phyloP scores from a whole-genome alignment of 108 stramenopile genomes.

The Aureococcus anophagefferens region DNA sequence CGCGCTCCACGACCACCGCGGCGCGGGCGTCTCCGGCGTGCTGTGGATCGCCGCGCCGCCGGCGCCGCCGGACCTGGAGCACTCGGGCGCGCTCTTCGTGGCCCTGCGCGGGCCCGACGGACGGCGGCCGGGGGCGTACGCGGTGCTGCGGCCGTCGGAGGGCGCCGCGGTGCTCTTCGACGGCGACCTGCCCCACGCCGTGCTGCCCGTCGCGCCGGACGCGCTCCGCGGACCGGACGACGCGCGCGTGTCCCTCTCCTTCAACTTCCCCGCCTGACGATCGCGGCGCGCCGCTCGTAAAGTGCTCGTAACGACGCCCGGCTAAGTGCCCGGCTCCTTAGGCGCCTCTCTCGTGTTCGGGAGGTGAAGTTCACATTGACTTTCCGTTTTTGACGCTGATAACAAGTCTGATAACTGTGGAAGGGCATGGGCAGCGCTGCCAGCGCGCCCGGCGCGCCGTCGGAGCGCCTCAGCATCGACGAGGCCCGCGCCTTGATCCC shows the following conservation, averaged over 20 bases:
- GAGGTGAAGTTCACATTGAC: no score
- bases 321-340: no score
- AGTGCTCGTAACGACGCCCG: no score
- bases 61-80: not conserved
- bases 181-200: not conserved
- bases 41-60: not conserved
- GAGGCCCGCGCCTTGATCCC: no score
- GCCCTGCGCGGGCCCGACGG: not conserved
- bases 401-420: no score
- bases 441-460: no score
- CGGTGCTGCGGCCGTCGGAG: not conserved
- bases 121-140: not conserved
- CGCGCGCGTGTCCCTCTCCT: not conserved
- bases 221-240: not conserved
- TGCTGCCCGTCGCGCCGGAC: not conserved
- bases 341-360: no score
- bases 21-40: not conserved
- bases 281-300: no score
- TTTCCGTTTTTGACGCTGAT: no score
- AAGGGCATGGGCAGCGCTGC: no score
- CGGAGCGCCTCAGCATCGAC: no score
- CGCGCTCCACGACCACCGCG: not conserved
- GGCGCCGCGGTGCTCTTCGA: not conserved
- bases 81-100: not conserved
- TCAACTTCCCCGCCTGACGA: no score